Evolutionary conservation across 345 rosid genomes (phyloP).

Genomic region (Salix brachista): DNA sequence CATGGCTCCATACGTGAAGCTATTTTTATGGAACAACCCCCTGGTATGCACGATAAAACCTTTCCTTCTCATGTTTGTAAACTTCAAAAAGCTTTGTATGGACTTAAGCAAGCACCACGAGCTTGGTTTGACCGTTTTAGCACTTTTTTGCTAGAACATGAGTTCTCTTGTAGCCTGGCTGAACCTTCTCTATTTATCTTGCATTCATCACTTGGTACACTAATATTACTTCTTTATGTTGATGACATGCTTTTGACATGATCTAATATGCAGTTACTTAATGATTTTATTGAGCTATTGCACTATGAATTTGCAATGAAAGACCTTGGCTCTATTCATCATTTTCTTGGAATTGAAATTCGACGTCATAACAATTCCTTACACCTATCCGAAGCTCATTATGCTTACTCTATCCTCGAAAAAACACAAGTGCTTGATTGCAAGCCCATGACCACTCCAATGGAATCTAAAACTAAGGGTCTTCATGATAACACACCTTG

Average conservation of each 20-base stretch:
- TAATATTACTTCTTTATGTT: not conserved
- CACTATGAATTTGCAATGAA: not conserved
- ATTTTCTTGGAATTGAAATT: not conserved
- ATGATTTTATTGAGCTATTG: not conserved
- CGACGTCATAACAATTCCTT: not conserved
- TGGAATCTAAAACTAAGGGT: not conserved
- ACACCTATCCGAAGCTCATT: not conserved
- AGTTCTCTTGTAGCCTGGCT: no score
- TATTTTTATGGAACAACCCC: no score
- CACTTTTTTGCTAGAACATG: no score
- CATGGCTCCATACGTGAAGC: no score
- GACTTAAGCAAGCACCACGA: no score
- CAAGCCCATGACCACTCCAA: not conserved
- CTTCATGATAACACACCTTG: not conserved
- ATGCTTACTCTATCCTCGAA: not conserved
- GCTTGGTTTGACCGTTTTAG: no score
- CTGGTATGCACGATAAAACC: no score
- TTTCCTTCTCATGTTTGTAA: no score
- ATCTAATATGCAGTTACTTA: no score
- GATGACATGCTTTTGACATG: not conserved
- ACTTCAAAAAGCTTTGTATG: no score
- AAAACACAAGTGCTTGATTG: not conserved
- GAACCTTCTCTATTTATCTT: no score
- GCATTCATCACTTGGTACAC: not conserved
- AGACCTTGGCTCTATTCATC: not conserved